Conservation (phyloP, 768 basidiomycete genomes). For the Rhodotorula babjevae region DNA sequence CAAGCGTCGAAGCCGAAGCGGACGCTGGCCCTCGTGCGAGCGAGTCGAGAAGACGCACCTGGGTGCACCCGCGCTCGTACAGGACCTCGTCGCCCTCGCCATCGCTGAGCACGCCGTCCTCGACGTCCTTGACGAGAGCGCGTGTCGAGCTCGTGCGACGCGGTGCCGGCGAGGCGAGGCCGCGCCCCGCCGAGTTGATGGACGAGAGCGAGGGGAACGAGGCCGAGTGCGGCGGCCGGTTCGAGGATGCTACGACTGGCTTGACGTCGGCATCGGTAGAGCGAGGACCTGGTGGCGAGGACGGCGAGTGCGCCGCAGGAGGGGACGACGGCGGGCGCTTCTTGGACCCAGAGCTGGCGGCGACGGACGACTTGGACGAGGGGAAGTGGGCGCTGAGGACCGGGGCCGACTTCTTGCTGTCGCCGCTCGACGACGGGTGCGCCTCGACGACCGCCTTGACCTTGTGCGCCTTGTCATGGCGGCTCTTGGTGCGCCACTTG, state of each 20-base stretch:
- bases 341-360: neutral
- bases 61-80: slow-evolving; percentile 8
- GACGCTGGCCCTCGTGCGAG: neutral
- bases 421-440: neutral
- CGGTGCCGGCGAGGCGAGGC: neutral
- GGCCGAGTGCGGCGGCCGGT: neutral
- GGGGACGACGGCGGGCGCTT: neutral
- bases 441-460: neutral
- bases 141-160: neutral
- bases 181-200: neutral
- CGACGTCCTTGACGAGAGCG: neutral
- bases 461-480: too few species aligned
- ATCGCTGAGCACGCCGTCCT: too few species aligned
- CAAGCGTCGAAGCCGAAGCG: too few species aligned
- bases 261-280: too few species aligned
- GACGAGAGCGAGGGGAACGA: neutral
- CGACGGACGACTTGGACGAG: neutral
- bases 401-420: neutral
- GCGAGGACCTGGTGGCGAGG: neutral
- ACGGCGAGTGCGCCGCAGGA: neutral
- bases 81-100: slow-evolving; percentile 7
- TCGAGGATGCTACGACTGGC: too few species aligned
- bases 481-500: neutral
- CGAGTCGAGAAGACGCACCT: neutral
- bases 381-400: neutral